These are phyloP conservation scores for Silene conica DNA, from an alignment of 148 eudicot species.

Conservation along the genomic window DNA sequence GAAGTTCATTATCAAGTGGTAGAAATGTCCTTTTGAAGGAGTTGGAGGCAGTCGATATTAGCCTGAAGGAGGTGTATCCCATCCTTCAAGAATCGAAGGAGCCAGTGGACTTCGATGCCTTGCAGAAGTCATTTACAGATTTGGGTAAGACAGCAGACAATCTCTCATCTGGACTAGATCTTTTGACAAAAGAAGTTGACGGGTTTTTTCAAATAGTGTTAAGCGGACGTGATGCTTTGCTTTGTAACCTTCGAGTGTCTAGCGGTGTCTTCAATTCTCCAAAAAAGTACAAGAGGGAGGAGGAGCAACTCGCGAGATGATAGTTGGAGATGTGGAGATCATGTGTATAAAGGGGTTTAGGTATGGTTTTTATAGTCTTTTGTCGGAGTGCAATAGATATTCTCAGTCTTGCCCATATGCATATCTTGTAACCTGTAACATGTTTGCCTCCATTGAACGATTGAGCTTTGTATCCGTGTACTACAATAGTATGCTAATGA, in stretches of 20 bases:
- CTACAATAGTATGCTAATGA: constrained; percentile 19
- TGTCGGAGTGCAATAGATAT: constrained; percentile 15
- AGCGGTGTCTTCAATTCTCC: constrained; percentile 27
- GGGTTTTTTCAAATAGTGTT: constrained; percentile 68
- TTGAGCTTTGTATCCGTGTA: constrained; percentile 19
- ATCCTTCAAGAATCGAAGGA: constrained; percentile 35
- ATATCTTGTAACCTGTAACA: constrained; percentile 17
- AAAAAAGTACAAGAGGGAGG: constrained; percentile 31
- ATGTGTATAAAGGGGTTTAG: constrained; percentile 26
- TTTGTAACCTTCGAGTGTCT: constrained; percentile 59
- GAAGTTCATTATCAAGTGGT: constrained; percentile 32
- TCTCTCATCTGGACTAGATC: constrained; percentile 61
- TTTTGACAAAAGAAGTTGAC: constrained; percentile 64
- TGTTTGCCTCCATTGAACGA: constrained; percentile 17
- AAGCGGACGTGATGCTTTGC: constrained; percentile 74
- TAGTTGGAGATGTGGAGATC: constrained; percentile 7
- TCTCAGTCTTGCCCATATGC: constrained; percentile 13
- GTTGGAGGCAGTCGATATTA: constrained; percentile 46
- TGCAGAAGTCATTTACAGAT: constrained; percentile 31
- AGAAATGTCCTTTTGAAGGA: constrained; percentile 46
- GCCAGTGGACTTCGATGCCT: constrained; percentile 28
- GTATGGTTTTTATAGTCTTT: constrained; percentile 24
- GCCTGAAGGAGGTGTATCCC: constrained; percentile 43
- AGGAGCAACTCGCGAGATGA: constrained; percentile 40
- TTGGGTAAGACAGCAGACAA: constrained; percentile 38